Conservation (phyloP, 257 asterid species). For the Capsicum baccatum region DNA sequence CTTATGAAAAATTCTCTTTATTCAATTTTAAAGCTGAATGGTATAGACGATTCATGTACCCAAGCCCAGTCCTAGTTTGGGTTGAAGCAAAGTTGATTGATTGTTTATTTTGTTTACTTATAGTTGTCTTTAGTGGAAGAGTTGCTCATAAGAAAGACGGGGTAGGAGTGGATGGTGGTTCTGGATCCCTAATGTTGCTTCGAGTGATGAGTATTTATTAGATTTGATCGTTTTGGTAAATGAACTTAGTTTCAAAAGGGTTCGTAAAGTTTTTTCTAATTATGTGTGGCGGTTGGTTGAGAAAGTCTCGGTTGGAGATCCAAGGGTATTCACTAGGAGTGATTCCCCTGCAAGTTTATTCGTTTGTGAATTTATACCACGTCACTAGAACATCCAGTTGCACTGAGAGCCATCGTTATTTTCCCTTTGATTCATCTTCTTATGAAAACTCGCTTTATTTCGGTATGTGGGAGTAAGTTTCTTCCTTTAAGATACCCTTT, state of each 20-base stretch:
- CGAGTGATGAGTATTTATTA: neutral
- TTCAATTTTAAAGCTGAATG: neutral
- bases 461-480: neutral
- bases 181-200: neutral
- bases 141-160: neutral
- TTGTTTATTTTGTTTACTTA: neutral
- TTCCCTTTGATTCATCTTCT: neutral
- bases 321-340: neutral
- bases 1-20: neutral
- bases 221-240: neutral
- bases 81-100: slow-evolving; percentile 5
- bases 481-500: neutral
- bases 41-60: neutral
- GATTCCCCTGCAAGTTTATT: neutral
- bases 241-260: neutral
- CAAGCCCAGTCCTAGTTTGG: neutral
- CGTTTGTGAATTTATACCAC: neutral
- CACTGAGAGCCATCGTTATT: neutral
- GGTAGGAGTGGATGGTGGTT: neutral
- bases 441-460: neutral
- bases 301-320: neutral
- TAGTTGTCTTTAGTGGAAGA: neutral
- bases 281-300: neutral
- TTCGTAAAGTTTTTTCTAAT: neutral
- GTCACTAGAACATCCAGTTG: neutral